phyloP scores from a whole-genome alignment of 2,329 filamentous ascomycete species.

The Talaromyces sp. region DNA sequence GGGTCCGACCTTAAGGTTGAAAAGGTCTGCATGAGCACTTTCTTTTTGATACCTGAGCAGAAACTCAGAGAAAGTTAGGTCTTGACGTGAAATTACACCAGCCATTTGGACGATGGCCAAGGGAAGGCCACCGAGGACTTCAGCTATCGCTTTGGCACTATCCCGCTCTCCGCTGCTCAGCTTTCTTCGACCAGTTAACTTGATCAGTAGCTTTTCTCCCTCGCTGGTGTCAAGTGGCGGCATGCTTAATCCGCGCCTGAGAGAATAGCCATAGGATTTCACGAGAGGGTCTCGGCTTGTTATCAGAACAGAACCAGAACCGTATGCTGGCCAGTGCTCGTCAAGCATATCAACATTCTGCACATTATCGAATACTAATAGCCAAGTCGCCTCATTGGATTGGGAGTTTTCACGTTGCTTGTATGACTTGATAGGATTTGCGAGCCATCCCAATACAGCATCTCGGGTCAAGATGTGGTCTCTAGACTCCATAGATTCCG shows the following conservation, averaged over 20 bases:
- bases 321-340: not conserved
- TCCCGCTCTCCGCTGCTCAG: not conserved
- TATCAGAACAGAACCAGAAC: constrained; percentile 1
- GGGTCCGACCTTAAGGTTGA: not conserved
- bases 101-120: constrained; percentile 5
- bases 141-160: not conserved
- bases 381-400: not conserved
- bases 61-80: constrained; percentile 6
- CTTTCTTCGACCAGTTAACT: not conserved
- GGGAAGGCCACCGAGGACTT: constrained; percentile 2
- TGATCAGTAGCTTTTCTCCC: not conserved
- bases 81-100: constrained; percentile 2
- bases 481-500: constrained; percentile 13
- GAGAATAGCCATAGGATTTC: not conserved
- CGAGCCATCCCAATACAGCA: constrained; percentile 21
- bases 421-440: constrained; percentile 6
- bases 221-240: not conserved
- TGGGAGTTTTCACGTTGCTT: not conserved
- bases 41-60: not conserved
- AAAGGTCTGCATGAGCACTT: not conserved
- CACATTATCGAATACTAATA: constrained; percentile 5
- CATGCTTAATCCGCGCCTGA: not conserved
- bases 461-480: constrained; percentile 18
- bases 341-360: not conserved
- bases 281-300: constrained; percentile 4